Evolutionary conservation across 2,329 filamentous ascomycete species (phyloP), one percentile per base, ranked within the genome.

Genomic region (Graphilbum fragrans): DNA sequence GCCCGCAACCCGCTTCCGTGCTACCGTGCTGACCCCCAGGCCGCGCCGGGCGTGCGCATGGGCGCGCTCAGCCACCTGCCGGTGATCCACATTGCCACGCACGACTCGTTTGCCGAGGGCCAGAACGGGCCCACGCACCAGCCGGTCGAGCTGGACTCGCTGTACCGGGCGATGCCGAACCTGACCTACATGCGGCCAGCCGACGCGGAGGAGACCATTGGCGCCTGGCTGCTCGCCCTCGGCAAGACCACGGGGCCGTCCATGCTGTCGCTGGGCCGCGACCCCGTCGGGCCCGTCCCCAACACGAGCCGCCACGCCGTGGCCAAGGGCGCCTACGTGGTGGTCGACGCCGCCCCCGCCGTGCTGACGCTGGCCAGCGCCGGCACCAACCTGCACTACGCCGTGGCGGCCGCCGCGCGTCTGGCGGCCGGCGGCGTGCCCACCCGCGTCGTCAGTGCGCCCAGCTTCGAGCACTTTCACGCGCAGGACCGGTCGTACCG

Each of bases 81-180:
- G 40, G 59, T 64, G 22, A 77, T 80, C 39, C 74, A 79, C 51
- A 62, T 70, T 25, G 76, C 74, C 2, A 80, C 75, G 0, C 75
- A 80, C 54, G 74, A 79, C 57, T 69, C 64, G 8, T 72, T 78
- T 36, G 75, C 68, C 18, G 71, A 64, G 31, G 74, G 76, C 2
- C 69, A 79, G 47, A 69, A 79, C 46, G 75, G 74, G 0, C 75
- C 74, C 0, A 79, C 75, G 0, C 75, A 80, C 47, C 75, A 80
- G 52, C 74, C 75, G 3, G 68, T 80, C 23, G 74, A 67, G 29
- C 59, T 80, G 1, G 66, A 69, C 10, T 55, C 66, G 0, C 58
- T 80, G 3, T 80, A 74, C 53, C 69, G 76, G 5, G 68, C 74
- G 20, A 80, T 80, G 74, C 75, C 74, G 0, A 77, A 78, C 44